phyloP scores from a whole-genome alignment of 768 basidiomycete species.

The Suillus plorans region DNA sequence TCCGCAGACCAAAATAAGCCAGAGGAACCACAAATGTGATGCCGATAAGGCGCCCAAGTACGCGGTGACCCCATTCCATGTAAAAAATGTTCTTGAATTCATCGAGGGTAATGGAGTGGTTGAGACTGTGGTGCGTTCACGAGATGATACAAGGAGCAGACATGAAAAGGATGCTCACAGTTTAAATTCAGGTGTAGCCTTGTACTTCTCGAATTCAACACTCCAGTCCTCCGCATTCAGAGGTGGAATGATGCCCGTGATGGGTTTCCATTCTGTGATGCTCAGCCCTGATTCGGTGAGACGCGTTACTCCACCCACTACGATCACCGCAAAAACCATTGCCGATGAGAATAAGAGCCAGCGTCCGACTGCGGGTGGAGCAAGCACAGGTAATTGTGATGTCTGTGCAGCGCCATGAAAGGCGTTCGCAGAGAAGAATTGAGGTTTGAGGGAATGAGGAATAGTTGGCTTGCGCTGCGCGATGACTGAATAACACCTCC shows the following conservation, averaged over 20 bases:
- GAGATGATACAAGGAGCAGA: constrained; percentile 7
- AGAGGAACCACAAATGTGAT: constrained; percentile 82
- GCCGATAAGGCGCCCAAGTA: constrained; percentile 87
- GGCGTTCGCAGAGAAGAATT: constrained; percentile 40
- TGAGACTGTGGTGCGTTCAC: constrained; percentile 54
- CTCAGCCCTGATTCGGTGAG: constrained; percentile 96
- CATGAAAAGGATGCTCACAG: constrained; percentile 54
- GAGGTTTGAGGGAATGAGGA: constrained; percentile 28
- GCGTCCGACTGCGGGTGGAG: constrained; percentile 68
- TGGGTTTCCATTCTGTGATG: constrained; percentile 97
- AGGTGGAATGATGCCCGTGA: constrained; percentile 88
- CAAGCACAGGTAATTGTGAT: constrained; percentile 51
- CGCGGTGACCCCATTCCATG: constrained; percentile 97
- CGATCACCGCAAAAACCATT: constrained; percentile 88
- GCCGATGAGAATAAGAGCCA: constrained; percentile 88
- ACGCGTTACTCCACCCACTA: constrained; percentile 94
- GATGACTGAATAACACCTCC: constrained; percentile 3
- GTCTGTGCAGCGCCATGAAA: constrained; percentile 15
- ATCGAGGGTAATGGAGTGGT: constrained; percentile 80
- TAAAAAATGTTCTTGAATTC: constrained; percentile 97
- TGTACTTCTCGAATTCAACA: constrained; percentile 91
- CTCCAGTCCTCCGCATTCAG: constrained; percentile 76
- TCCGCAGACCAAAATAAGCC: constrained; percentile 73
- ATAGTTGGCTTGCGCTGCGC: constrained; percentile 1
- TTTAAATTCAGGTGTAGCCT: constrained; percentile 92